phyloP scores from a whole-genome alignment of 2,329 filamentous ascomycete species.

The Pseudogymnoascus sp. region DNA sequence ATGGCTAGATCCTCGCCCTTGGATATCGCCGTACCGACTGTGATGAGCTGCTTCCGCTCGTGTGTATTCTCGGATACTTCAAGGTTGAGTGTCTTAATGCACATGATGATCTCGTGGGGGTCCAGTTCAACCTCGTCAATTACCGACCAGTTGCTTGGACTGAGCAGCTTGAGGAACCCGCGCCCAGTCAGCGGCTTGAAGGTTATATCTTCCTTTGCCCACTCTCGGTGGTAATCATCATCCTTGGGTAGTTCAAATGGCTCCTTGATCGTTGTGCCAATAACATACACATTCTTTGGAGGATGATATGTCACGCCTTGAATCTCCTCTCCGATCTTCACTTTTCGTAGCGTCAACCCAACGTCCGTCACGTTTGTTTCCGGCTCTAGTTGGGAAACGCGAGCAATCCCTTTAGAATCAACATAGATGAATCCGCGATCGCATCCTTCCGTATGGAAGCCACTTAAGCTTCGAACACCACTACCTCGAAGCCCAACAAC shows the following conservation, averaged over 20 bases:
- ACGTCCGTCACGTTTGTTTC: slow-evolving; percentile 65
- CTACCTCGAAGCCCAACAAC: slow-evolving; percentile 66
- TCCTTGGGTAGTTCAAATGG: slow-evolving; percentile 81
- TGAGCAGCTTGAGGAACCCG: slow-evolving; percentile 71
- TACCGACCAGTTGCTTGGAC: slow-evolving; percentile 66
- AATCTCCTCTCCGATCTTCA: slow-evolving; percentile 63
- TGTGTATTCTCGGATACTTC: slow-evolving; percentile 89
- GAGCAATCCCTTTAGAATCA: slow-evolving; percentile 63
- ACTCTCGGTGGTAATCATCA: slow-evolving; percentile 72
- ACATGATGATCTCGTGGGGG: slow-evolving; percentile 68
- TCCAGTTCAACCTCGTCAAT: slow-evolving; percentile 73
- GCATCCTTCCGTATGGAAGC: slow-evolving; percentile 70
- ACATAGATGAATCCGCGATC: slow-evolving; percentile 78
- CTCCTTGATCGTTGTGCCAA: slow-evolving; percentile 60
- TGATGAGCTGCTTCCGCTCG: slow-evolving; percentile 73
- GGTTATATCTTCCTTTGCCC: slow-evolving; percentile 60
- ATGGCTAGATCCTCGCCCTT: slow-evolving; percentile 86
- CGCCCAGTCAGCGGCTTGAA: slow-evolving; percentile 63
- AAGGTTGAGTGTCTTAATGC: slow-evolving; percentile 74
- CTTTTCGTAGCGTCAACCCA: slow-evolving; percentile 67
- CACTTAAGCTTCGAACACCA: slow-evolving; percentile 63
- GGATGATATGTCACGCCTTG: slow-evolving; percentile 70
- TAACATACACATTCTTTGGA: slow-evolving; percentile 65
- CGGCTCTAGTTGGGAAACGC: slow-evolving; percentile 64
- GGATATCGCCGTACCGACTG: slow-evolving; percentile 77